Evolutionary conservation across 805 yeast genomes (phyloP), one percentile per base, ranked within the genome.

Genomic region (Sporopachydermia quercuum): DNA sequence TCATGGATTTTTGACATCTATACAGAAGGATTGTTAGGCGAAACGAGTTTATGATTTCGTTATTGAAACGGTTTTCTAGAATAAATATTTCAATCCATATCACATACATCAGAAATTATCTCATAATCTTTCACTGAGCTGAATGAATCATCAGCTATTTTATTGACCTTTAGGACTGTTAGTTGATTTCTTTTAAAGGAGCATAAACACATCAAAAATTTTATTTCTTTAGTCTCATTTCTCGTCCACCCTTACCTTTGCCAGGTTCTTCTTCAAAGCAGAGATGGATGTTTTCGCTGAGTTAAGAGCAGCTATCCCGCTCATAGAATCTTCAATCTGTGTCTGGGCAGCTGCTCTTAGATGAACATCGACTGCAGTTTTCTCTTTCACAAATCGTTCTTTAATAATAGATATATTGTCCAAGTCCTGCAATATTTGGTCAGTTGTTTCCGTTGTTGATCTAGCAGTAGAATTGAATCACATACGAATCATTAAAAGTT

Each of bases 301-400:
- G 18, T 60, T 56, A 36, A 69, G 49, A 15, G 53, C 45, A n/a
- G 62, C 53, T 39, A 69, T 47, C 34, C 66, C 63, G 1, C 63
- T 30, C 46, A 72, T 58, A 1, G 81, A 69, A 5, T 70, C 58
- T 36, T 72, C 76, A 42, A 74, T 70, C 47, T 76, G 84, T 34
- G 67, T 67, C 51, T 71, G 74, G n/a, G 84, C 72, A 39, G 78
- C 80, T 34, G 79, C 60, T 49, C 72, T 74, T 46, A 89, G 62
- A 52, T 85, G 89, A 37, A 78, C 65, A 48, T 84, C 95, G 8
- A 85, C 63, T 3, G 80, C 68, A 0, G 78, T 67, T 54, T 82
- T 83, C 51, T 89, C 95, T 46, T 76, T 77, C 4, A 55, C 44
- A 37, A 80, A 57, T 43, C 74, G 79, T 40, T 68, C 72, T 41